Base-by-base conservation (phyloP, 2,329 filamentous ascomycete genomes). In the Hirsutella thompsonii region DNA sequence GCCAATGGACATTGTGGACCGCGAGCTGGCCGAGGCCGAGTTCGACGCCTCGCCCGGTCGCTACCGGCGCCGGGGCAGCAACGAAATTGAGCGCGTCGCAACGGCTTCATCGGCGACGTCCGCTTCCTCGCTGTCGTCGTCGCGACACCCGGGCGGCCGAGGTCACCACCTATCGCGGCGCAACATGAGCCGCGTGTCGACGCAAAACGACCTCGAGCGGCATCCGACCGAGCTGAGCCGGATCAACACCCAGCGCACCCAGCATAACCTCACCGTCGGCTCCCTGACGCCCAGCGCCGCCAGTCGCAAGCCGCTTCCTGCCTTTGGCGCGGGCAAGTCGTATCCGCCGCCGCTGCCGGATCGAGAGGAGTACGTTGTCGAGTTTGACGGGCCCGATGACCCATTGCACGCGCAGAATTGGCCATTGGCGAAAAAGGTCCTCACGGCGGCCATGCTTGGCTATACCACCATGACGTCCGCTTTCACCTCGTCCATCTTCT, bases 331-430 rank as follows among this genome's bases (percentile, higher is more conserved):
- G 41, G 82, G 80, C n/a, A 89, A 87, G 61, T 69, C 78, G 1
- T 86, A 77, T 52, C 84, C 84, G 3, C 83, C 83, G 3, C 68
- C 65, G 0, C 56, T 89, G 34, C 82, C 83, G 2, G 75, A 79
- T 13, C 69, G 72, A 50, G 83, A 89, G 51, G 77, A 84, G 47
- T 90, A 89, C 54, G 82, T 88, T 0, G 83, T 89, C 35, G 83
- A 87, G 59, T 94, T 94, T 54, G 81, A 89, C 50, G 88, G 87
- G 0, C 81, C 78, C 1, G 72, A 88, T 47, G 88, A 94, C 53
- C 87, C 87, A 2, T 55, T 89, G 45, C 87, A 94, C 59, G 82
- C 86, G 1, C 83, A 90, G 63, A 94, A 94, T 57, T 94, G 88
- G 88, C 72, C 83, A 0, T 54, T 83, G 41, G 74, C 66, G 55